Base-by-base conservation (phyloP, 2,329 filamentous ascomycete species). In the Chaetomiaceae sp. region DNA sequence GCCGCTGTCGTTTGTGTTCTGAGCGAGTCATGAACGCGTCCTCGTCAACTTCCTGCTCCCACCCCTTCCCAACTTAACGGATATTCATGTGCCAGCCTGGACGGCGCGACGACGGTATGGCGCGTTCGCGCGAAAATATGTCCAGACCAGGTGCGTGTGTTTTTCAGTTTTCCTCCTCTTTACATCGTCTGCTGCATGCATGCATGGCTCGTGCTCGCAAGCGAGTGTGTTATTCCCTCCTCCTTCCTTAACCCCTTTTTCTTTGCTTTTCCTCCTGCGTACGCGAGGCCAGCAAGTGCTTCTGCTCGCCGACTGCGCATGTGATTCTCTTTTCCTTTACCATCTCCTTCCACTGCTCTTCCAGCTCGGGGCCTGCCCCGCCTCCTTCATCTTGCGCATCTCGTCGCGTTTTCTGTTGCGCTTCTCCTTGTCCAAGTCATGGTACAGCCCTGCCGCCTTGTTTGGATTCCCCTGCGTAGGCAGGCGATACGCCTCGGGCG, bases 401-500 rank as follows among this genome's bases (percentile, higher is more conserved):
- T 15, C n/a, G n/a, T n/a, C n/a, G n/a, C 22, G 22, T 9, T 24
- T 24, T 24, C 9, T 24, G 22, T 20, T 32, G 20, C 39, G 44
- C 18, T 27, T 39, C 19, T 40, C 33, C 17, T 27, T 44, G 6
- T 18, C 33, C 19, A 52, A 22, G 30, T 47, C 42, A 30, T 49
- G 32, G 22, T 11, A 29, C 17, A 3, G 18, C 32, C 19, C 17
- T 32, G 14, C 7, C 11, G 5, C 26, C 5, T 6, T 33, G n/a
- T 19, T 10, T 35, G 15, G 29, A 27, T 10, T 39, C 35, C 17
- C n/a, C n/a, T n/a, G n/a, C n/a, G n/a, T n/a, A n/a, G 37, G 29
- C 15, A 53, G 34, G 4, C 37, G 47, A n/a, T 39, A 48, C 17
- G 2, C 6, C 1, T 12, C 15, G 4, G 57, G 57, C 3, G 53